A percentile compares a stretch with the other conserved stretches of the same genome.
phyloP scores from a whole-genome alignment of 2,329 filamentous ascomycete genomes.

The Sclerotinia trifoliorum region DNA sequence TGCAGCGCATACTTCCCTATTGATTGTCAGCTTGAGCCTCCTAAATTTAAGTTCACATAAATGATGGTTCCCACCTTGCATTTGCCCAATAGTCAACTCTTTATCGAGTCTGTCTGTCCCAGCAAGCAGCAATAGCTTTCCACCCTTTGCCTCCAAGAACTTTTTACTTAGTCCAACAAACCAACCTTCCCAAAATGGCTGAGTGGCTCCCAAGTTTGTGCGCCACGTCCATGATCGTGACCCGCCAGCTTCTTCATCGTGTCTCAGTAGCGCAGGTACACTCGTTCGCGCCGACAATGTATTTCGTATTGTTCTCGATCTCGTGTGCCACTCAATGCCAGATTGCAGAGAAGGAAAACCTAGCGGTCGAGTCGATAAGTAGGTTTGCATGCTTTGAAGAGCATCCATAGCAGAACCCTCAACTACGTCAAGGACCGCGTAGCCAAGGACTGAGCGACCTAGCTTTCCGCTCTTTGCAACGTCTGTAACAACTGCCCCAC shows the following conservation, averaged over 20 bases:
- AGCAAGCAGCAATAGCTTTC: slow-evolving; percentile 80
- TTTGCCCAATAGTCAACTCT: slow-evolving; percentile 91
- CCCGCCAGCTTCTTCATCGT: slow-evolving; percentile 43
- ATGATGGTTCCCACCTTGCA: slow-evolving; percentile 67
- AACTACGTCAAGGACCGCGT: slow-evolving; percentile 90
- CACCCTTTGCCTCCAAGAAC: slow-evolving; percentile 77
- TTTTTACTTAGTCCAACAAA: slow-evolving; percentile 85
- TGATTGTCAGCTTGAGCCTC: slow-evolving; percentile 21
- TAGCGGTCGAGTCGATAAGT: slow-evolving; percentile 76
- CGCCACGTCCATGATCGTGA: slow-evolving; percentile 68
- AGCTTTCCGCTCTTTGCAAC: slow-evolving; percentile 68
- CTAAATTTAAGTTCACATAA: not conserved
- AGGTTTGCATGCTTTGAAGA: slow-evolving; percentile 88
- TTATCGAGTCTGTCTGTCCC: slow-evolving; percentile 89
- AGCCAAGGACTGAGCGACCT: slow-evolving; percentile 71
- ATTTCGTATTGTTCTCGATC: slow-evolving; percentile 84
- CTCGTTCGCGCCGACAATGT: slow-evolving; percentile 79
- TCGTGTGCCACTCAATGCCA: slow-evolving; percentile 91
- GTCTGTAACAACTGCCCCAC: slow-evolving; percentile 86
- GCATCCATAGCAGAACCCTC: slow-evolving; percentile 96
- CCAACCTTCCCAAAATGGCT: slow-evolving; percentile 93
- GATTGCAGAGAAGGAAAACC: slow-evolving; percentile 75
- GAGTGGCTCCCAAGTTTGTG: slow-evolving; percentile 78
- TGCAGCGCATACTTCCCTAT: slow-evolving; percentile 89
- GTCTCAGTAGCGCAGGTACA: slow-evolving; percentile 73